These are phyloP conservation scores for Articulospora tetracladia DNA, from an alignment of 495 filamentous ascomycete species.

Conservation along the genomic window DNA sequence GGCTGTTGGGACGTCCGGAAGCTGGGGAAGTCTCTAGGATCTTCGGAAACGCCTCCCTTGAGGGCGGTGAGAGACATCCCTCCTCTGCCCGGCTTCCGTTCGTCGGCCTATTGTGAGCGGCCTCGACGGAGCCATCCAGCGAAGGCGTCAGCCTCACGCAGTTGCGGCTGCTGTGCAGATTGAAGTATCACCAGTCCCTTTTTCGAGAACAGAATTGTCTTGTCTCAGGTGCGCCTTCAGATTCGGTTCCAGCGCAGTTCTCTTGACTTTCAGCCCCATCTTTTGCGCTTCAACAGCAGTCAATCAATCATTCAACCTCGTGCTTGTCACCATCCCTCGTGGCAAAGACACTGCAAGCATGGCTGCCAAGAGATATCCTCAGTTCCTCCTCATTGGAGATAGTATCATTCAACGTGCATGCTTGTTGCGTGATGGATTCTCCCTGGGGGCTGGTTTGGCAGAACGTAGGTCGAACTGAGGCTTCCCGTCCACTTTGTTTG, in stretches of 20 bases:
- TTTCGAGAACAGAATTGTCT: no score
- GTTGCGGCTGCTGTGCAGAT: no score
- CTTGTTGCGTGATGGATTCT: constrained; percentile 57
- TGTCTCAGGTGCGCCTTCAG: no score
- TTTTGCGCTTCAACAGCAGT: no score
- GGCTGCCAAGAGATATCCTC: constrained; percentile 13
- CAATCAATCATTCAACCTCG: not conserved
- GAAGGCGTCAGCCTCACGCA: no score
- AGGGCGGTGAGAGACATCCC: not conserved
- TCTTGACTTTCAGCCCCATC: no score
- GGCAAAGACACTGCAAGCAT: not conserved
- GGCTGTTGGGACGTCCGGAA: not conserved
- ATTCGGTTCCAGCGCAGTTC: no score
- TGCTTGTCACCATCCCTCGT: not conserved
- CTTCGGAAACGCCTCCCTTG: not conserved
- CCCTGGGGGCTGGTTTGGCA: constrained; percentile 67
- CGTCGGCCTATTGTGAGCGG: not conserved
- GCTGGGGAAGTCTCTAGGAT: not conserved
- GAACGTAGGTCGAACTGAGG: constrained; percentile 45
- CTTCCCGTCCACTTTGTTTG: not conserved
- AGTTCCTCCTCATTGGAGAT: constrained; percentile 22
- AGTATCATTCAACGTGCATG: constrained; percentile 14
- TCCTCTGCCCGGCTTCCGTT: not conserved
- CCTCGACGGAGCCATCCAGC: no score
- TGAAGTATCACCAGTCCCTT: no score